Evolutionary conservation across 768 basidiomycete genomes (phyloP).

Genomic region (Mycena metata): DNA sequence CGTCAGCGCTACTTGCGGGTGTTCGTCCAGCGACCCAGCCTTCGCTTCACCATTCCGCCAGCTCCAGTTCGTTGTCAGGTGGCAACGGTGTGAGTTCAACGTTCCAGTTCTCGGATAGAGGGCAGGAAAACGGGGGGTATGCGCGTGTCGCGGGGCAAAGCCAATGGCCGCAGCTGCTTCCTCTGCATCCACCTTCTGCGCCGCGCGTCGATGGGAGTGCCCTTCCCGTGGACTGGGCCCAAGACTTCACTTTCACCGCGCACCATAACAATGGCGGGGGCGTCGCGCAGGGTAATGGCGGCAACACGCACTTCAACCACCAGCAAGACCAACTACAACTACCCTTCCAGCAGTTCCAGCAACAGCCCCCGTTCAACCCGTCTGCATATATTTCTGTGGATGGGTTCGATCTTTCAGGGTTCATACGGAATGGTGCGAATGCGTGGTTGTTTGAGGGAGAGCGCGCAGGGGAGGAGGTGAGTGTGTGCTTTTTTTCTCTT

Average conservation of each 20-base stretch:
- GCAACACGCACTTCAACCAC: neutral
- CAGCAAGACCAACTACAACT: neutral
- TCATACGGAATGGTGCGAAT: conserved; percentile 40
- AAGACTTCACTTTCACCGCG: too few relatives aligned
- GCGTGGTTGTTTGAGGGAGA: conserved; percentile 37
- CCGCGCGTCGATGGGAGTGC: neutral
- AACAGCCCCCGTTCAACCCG: conserved; percentile 18
- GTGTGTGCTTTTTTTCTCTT: neutral
- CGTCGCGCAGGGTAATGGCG: neutral
- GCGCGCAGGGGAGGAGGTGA: conserved; percentile 21
- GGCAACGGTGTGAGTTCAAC: neutral
- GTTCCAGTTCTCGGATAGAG: too few relatives aligned
- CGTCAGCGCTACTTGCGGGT: neutral
- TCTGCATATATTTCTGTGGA: conserved; percentile 28
- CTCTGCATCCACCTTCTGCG: neutral
- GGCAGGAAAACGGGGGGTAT: neutral
- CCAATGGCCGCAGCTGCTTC: conserved; percentile 2
- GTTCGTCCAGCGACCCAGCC: neutral
- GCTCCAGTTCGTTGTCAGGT: conserved; percentile 3
- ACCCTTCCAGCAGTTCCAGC: conserved; percentile 9
- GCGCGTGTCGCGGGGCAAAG: neutral
- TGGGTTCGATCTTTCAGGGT: conserved; percentile 35
- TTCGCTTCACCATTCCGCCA: neutral
- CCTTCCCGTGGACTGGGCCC: too few relatives aligned
- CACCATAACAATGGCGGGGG: too few relatives aligned